These are phyloP conservation scores for Danielia oregonensis DNA, from an alignment of 805 yeast genomes.

Conservation along the genomic window DNA sequence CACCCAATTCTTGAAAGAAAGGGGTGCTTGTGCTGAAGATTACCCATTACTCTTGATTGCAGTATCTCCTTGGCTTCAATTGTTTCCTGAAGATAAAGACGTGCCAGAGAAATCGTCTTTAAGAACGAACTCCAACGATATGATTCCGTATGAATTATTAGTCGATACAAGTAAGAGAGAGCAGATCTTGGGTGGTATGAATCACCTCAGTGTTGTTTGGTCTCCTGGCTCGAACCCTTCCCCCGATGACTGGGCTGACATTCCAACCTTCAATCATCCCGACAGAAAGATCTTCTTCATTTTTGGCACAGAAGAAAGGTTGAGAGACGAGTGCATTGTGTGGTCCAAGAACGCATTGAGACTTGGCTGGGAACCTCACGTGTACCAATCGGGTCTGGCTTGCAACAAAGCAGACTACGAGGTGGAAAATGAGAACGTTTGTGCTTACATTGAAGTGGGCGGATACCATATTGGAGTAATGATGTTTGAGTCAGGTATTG, in stretches of 20 bases:
- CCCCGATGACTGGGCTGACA: slow-evolving; percentile 23
- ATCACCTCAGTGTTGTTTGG: neutral
- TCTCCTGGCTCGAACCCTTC: slow-evolving; percentile 18
- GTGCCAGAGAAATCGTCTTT: slow-evolving; percentile 24
- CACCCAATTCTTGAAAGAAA: slow-evolving; percentile 20
- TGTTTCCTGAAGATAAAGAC: slow-evolving; percentile 14
- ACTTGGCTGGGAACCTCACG: neutral
- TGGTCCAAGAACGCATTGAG: slow-evolving; percentile 27
- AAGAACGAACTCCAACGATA: slow-evolving; percentile 18
- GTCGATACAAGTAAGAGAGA: neutral
- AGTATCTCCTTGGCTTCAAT: slow-evolving; percentile 31
- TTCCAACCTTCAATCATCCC: slow-evolving; percentile 23
- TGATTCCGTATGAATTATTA: neutral
- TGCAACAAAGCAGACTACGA: neutral
- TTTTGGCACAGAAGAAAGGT: slow-evolving; percentile 33
- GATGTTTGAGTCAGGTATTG: slow-evolving; percentile 21
- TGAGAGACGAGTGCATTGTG: slow-evolving; percentile 31
- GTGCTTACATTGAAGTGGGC: slow-evolving; percentile 27
- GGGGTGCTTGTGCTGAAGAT: slow-evolving; percentile 5
- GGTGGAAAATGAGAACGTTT: neutral
- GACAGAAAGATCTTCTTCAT: slow-evolving; percentile 21
- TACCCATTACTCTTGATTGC: slow-evolving; percentile 21
- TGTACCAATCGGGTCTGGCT: too few species aligned
- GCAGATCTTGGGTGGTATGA: neutral
- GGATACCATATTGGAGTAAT: slow-evolving; percentile 32